Evolutionary conservation across 1,284 basidiomycete genomes (phyloP), one percentile per base, ranked within the genome.

Genomic region (Rhodotorula sp.): DNA sequence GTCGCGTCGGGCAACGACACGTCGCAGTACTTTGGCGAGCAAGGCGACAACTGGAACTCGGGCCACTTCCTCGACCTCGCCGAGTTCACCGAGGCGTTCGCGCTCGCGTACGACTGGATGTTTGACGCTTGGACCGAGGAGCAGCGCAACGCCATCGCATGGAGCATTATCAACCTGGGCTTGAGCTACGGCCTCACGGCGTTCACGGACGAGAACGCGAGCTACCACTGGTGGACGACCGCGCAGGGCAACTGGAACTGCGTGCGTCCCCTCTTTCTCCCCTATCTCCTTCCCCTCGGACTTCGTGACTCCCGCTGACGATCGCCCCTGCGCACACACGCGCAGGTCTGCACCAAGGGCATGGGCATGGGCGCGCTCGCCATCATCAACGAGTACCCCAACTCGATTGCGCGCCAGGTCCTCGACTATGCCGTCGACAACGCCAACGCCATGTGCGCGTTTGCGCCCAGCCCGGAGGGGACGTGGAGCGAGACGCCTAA

Each of bases 401-500:
- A 90, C 5, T 89, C 90, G 56, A 84, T 84, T 51, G 91, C 95
- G 0, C 79, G 85, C 73, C 83, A 87, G 71, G 84, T 97, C 56
- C 87, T 97, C 60, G 82, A 83, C 53, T 58, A 58, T 56, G 90
- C 91, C 17, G 82, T 95, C 58, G 81, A 86, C 72, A 93, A 92
- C 80, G 92, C 94, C 50, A 84, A 88, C 72, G 76, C 84, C 69
- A 94, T 94, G 82, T 99, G 97, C 81, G 91, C 88, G 79, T 73
- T 80, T 27, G 86, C 82, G 4, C 71, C 74, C 8, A 64, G 51
- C 25, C 39, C 84, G 50, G 96, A 98, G 80, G 96, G 96, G 32
- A 91, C 93, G 29, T 99, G 97, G 96, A 84, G 89, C 32, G 96
- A 99, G 83, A 97, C 94, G 1, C 86, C 94, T 70, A 94, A 98